Evolutionary conservation across 495 filamentous ascomycete genomes (phyloP).

Genomic region (Amniculicola lignicola): DNA sequence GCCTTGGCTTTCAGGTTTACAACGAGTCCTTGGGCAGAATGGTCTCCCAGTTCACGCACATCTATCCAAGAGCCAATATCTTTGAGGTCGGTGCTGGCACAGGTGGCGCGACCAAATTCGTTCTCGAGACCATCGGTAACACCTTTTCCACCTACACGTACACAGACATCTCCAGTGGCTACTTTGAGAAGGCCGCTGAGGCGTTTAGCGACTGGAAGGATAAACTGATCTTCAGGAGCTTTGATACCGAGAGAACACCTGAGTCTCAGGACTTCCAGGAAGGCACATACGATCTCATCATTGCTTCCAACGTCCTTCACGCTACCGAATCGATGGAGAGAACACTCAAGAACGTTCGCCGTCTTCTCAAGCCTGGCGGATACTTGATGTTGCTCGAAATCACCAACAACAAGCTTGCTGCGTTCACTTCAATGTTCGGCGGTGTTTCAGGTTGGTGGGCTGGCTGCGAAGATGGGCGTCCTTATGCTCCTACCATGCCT

Average conservation of each 20-base stretch:
- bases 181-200: slow-evolving; percentile 1
- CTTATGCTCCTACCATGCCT: background rate
- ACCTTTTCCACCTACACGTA: slow-evolving; percentile 32
- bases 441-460: slow-evolving; percentile 16
- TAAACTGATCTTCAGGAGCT: slow-evolving; percentile 38
- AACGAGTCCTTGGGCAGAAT: background rate
- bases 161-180: slow-evolving; percentile 22
- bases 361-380: slow-evolving; percentile 13
- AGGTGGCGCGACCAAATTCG: slow-evolving; percentile 1
- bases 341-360: background rate
- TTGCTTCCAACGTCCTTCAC: slow-evolving; percentile 20
- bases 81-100: slow-evolving; percentile 22
- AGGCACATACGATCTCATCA: slow-evolving; percentile 17
- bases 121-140: background rate
- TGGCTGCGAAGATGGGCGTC: slow-evolving; percentile 2
- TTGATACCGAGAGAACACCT: slow-evolving; percentile 6
- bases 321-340: background rate
- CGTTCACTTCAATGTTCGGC: background rate
- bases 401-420: background rate
- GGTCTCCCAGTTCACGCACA: slow-evolving; percentile 1
- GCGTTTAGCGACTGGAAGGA: slow-evolving; percentile 8
- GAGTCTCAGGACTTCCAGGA: slow-evolving; percentile 7
- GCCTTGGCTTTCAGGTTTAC: background rate
- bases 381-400: slow-evolving; percentile 3
- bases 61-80: slow-evolving; percentile 4